Evolutionary conservation across 805 yeast genomes (phyloP), one percentile per base, ranked within the genome.

Genomic region (Teunomyces lycoperdinae): DNA sequence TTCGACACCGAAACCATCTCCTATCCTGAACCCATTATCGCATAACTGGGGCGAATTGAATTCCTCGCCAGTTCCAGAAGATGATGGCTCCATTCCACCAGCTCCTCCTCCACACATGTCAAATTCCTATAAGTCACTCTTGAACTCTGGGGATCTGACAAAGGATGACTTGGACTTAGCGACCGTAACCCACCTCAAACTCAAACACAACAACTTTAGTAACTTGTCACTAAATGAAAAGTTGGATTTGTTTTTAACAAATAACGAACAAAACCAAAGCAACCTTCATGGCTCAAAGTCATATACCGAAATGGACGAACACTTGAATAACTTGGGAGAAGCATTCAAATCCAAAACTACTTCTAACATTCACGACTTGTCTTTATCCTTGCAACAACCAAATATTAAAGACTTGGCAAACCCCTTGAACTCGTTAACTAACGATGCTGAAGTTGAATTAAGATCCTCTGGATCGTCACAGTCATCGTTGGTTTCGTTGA

Each of bases 181-280:
- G 2, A 40, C 57, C 1, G 47, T 61, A 16, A 54, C 55, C 11
- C 46, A 51, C 8, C 47, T 58, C 43, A 60, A 54, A 42, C 49
- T 63, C 30, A 57, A 54, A 63, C 66, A 52, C 50, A 48, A 56
- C 35, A 50, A 60, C 46, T 55, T 55, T 57, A 49, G 67, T 58
- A 59, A 65, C 63, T 43, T 71, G 36, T 59, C 74, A 2, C 58
- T 78, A 34, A 73, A 73, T 50, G 76, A 78, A 50, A 76, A 73
- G 55, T 61, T 78, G 47, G 76, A 74, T 47, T 63, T 77, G 2
- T 74, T 70, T 39, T 60, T 78, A 11, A 62, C 63, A 28, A 46
- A 54, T 26, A 50, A 47, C 20, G 17, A 47, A 7, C 44, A 39
- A 10, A 26, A 33, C n/a, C 44, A 49, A 17, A 42, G 48, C 9